phyloP scores from a whole-genome alignment of 257 asterid species.

The Leptodermis oblonga region DNA sequence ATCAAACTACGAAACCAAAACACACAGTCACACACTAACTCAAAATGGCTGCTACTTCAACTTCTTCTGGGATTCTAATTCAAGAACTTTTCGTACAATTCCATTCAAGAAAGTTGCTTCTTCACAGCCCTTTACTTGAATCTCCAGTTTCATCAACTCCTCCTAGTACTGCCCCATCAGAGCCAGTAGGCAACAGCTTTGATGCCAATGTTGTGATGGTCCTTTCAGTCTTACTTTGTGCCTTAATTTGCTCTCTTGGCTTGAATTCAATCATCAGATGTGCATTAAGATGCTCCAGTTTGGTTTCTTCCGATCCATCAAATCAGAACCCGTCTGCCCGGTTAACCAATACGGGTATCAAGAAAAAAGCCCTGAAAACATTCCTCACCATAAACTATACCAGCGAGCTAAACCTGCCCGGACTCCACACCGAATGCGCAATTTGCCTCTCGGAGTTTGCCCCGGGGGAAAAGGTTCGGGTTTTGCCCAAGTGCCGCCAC shows the following conservation, averaged over 20 bases:
- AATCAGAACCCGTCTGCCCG: background rate
- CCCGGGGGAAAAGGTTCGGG: conserved; percentile 17
- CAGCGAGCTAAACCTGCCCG: conserved; percentile 18
- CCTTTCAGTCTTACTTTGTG: conserved; percentile 27
- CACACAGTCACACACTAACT: background rate
- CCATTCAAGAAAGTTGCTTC: conserved; percentile 26
- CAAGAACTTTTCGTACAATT: conserved; percentile 16
- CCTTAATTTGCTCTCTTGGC: conserved; percentile 28
- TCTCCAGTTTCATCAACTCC: conserved; percentile 8
- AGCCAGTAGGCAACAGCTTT: conserved; percentile 14
- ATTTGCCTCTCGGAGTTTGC: conserved; percentile 28
- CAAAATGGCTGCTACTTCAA: conserved; percentile 11
- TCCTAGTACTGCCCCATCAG: conserved; percentile 9
- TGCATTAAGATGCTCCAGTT: conserved; percentile 23
- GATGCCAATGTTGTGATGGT: conserved; percentile 33
- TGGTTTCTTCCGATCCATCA: conserved; percentile 1
- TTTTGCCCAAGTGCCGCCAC: conserved; percentile 28
- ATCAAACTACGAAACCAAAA: background rate
- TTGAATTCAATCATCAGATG: conserved; percentile 27
- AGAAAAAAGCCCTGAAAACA: conserved; percentile 25
- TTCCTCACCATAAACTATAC: conserved; percentile 21
- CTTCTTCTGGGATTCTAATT: conserved; percentile 4
- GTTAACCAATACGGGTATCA: conserved; percentile 22
- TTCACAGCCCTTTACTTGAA: conserved; percentile 15
- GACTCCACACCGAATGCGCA: conserved; percentile 17